Percentiles rank a stretch among this genome's conserved stretches.
Conservation (phyloP, 116 monocot genomes). For the Papilionanthe hybrid region DNA sequence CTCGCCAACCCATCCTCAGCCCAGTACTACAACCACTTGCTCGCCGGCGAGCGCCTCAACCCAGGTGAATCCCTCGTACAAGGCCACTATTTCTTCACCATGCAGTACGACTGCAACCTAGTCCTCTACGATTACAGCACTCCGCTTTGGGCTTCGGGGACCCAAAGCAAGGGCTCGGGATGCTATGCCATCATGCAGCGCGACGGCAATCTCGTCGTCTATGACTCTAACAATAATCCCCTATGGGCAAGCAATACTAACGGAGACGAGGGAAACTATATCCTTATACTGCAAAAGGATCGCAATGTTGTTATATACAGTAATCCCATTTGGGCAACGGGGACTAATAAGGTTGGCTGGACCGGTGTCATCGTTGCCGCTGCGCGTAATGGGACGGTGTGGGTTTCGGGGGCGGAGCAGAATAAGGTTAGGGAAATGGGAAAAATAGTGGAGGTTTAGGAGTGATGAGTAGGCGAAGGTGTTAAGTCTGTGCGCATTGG, state of each 20-base stretch:
- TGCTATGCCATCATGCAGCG: background rate
- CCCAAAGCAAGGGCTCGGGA: background rate
- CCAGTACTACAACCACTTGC: background rate
- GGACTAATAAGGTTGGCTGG: background rate
- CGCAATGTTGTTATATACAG: slow-evolving; percentile 5
- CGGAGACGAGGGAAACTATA: background rate
- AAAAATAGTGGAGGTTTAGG: background rate
- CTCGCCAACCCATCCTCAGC: background rate
- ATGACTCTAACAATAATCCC: background rate
- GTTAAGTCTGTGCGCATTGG: no score
- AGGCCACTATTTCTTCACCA: background rate
- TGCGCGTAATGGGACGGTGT: background rate
- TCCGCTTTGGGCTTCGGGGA: slow-evolving; percentile 1
- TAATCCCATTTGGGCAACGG: background rate
- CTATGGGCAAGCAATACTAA: background rate
- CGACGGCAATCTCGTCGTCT: slow-evolving; percentile 8
- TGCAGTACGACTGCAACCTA: slow-evolving; percentile 14
- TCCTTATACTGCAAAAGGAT: slow-evolving; percentile 7
- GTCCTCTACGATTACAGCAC: background rate
- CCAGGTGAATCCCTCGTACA: background rate
- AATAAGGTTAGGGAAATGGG: background rate
- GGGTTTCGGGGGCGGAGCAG: background rate
- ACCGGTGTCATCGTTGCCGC: background rate
- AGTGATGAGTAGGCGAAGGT: no score
- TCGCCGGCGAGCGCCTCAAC: background rate